phyloP scores from a whole-genome alignment of 2,329 filamentous ascomycete species.

The Dactylellina drechsleri region DNA sequence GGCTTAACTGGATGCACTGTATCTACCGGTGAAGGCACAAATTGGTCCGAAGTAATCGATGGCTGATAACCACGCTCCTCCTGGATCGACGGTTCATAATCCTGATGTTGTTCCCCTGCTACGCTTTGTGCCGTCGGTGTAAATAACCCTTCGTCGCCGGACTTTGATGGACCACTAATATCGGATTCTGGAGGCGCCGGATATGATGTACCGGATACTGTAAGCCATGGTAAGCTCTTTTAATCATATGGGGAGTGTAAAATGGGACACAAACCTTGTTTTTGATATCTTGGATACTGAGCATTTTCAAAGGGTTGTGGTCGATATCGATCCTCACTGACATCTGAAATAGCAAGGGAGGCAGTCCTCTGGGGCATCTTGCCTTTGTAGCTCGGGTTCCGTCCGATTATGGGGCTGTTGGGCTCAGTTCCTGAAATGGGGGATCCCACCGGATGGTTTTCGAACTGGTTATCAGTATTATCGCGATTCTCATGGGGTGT shows the following conservation, averaged over 20 bases:
- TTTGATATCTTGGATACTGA: conserved; percentile 40
- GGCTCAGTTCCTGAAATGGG: conserved; percentile 21
- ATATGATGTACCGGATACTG: conserved; percentile 30
- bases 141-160: conserved; percentile 39
- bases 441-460: conserved; percentile 3
- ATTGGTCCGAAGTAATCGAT: conserved; percentile 41
- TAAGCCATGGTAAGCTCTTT: conserved; percentile 5
- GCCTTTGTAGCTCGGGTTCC: conserved; percentile 43
- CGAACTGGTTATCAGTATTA: conserved; percentile 29
- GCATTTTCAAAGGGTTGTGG: conserved; percentile 45
- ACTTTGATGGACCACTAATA: conserved; percentile 45
- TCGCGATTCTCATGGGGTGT: conserved; percentile 33
- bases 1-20: conserved; percentile 33
- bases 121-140: conserved; percentile 34
- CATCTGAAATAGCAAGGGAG: conserved; percentile 43
- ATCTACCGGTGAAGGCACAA: conserved; percentile 44
- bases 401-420: conserved; percentile 31
- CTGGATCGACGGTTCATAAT: conserved; percentile 51
- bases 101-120: conserved; percentile 29
- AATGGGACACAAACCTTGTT: conserved; percentile 33
- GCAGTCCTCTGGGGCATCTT: conserved; percentile 46
- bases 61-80: conserved; percentile 44
- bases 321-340: conserved; percentile 44
- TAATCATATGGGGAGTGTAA: background rate
- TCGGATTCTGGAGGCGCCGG: conserved; percentile 45